Base-by-base conservation (phyloP, 495 filamentous ascomycete genomes). In the Viridothelium virens region DNA sequence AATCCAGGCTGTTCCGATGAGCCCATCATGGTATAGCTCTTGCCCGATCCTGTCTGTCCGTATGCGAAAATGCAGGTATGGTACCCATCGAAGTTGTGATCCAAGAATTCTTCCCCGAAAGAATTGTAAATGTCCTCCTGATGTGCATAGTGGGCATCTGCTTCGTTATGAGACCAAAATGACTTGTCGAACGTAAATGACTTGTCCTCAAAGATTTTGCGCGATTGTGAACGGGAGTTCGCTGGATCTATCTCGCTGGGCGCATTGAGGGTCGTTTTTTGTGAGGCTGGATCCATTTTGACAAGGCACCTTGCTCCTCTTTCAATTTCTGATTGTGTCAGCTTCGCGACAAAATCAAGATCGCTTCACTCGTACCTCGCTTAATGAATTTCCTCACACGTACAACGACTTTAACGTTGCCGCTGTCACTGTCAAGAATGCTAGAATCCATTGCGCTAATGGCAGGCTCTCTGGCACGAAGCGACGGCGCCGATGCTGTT, bases 11-110 rank as follows among this genome's bases (percentile, higher is more conserved):
- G 84, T 33, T 87, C 84, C 2, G 86, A 86, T 2, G 90, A 95
- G 39, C 94, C 94, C 94, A 99, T 99, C 95, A 99, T 97, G 18
- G 94, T 96, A 77, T 97, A 99, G 75, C 88, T 92, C 79, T 99
- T 99, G 31, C 94, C 94, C 1, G 93, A 95, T 25, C 94, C 94
- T 0, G 94, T 99, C 80, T 99, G 94, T 16, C 94, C 93, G 71
- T 99, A 99, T 56, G 94, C 95, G 73, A 99, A 97, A 68, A 99
- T 97, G 74, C 94, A 99, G 0, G 94, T 99, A 76, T 99, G 92
- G 77, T 97, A 99, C 66, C 94, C 94, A 72, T 97, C 93, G 69
- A 99, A 99, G 77, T 99, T 99, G 79, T 97, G 95, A 75, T 99
- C 95, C 63, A 99, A 81, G 67, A 97, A 97, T 69, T 97, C 95